Evolutionary conservation across 140 eudicot species (phyloP).

Genomic region (Bidens hawaiensis): DNA sequence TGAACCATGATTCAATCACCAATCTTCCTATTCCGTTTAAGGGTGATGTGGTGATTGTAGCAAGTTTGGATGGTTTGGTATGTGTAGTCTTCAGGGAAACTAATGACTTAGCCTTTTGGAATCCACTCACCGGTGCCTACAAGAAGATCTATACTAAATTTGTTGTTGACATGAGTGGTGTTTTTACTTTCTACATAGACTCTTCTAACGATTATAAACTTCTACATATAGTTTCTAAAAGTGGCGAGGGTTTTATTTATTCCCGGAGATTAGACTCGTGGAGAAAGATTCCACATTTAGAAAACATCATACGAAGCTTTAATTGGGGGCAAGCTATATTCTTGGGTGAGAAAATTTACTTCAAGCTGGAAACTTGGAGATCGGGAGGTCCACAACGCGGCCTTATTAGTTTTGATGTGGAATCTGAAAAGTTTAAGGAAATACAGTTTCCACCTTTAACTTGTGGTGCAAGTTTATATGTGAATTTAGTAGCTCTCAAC

Average conservation of each 20-base stretch:
- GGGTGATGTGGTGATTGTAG: neutral
- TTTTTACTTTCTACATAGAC: neutral
- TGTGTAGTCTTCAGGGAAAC: neutral
- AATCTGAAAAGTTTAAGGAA: no score
- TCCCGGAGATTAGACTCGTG: no score
- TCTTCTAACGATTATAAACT: conserved; percentile 1
- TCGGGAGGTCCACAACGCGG: no score
- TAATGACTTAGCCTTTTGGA: neutral
- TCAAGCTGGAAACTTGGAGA: no score
- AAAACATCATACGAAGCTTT: no score
- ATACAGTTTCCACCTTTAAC: no score
- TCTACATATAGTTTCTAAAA: neutral
- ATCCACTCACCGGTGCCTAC: conserved; percentile 5
- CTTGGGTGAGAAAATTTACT: no score
- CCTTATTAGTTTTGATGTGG: no score
- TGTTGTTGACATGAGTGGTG: neutral
- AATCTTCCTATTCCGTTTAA: neutral
- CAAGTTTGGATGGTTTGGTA: neutral
- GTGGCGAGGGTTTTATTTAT: neutral
- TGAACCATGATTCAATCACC: neutral
- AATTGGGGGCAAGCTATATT: no score
- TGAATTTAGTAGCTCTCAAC: no score
- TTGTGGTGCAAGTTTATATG: no score
- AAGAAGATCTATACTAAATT: neutral
- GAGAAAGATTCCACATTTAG: no score